phyloP scores from a whole-genome alignment of 768 basidiomycete species.

The Psilocybe cubensis region DNA sequence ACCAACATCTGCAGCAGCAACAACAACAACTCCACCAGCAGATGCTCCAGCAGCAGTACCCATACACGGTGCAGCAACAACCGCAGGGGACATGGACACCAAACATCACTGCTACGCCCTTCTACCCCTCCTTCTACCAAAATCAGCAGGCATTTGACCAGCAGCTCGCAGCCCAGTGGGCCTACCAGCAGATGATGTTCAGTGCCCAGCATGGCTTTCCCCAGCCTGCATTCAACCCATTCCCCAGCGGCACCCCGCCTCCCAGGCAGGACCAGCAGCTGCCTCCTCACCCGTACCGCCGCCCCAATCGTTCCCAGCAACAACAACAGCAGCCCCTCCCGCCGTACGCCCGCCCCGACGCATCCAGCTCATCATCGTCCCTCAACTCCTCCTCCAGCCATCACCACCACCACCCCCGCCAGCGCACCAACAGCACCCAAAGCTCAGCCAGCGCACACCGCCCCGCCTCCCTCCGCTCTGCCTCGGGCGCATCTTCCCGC shows the following conservation, averaged over 20 bases:
- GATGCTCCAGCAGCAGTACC: slow-evolving; percentile 22
- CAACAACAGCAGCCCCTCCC: slow-evolving; percentile 58
- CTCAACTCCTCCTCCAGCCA: slow-evolving; percentile 65
- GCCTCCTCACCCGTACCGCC: slow-evolving; percentile 75
- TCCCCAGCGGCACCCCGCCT: slow-evolving; percentile 73
- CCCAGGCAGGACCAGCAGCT: slow-evolving; percentile 49
- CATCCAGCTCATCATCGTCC: slow-evolving; percentile 79
- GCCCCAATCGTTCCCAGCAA: slow-evolving; percentile 56
- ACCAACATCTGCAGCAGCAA: slow-evolving; percentile 27
- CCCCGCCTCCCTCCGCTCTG: slow-evolving; percentile 36
- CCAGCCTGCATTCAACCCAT: slow-evolving; percentile 55
- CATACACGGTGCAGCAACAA: slow-evolving; percentile 45
- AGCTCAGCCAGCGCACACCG: slow-evolving; percentile 48
- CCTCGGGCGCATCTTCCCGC: slow-evolving; percentile 31
- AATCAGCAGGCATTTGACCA: slow-evolving; percentile 61
- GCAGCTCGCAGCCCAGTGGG: slow-evolving; percentile 71
- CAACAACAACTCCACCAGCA: slow-evolving; percentile 17
- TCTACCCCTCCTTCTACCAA: slow-evolving; percentile 81
- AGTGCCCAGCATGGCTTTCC: slow-evolving; percentile 63
- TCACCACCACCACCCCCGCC: slow-evolving; percentile 42
- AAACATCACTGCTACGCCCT: slow-evolving; percentile 66
- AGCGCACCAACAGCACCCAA: slow-evolving; percentile 73
- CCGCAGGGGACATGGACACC: slow-evolving; percentile 74
- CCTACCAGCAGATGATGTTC: slow-evolving; percentile 92
- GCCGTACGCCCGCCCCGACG: slow-evolving; percentile 80